phyloP scores from a whole-genome alignment of 225 moss, liverwort and hornwort species.

The Pseudisothecium myosuroides region DNA sequence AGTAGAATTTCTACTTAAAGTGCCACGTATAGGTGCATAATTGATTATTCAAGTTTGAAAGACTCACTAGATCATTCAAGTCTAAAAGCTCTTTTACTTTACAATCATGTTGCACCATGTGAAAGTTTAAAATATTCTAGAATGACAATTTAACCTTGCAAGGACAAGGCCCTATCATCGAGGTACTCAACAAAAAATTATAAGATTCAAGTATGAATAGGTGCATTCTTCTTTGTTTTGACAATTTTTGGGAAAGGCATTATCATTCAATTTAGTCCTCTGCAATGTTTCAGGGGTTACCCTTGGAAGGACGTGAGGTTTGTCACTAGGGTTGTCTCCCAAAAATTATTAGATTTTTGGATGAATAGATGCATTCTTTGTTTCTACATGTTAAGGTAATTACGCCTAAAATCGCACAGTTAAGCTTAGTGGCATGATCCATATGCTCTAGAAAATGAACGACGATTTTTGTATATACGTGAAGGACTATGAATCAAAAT shows the following conservation, averaged over 20 bases:
- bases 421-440: too few species aligned
- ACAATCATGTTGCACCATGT: neutral
- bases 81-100: neutral
- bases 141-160: too few species aligned
- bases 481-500: too few species aligned
- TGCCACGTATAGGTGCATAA: neutral
- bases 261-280: neutral
- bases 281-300: neutral
- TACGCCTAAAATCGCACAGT: too few species aligned
- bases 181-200: neutral
- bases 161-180: too few species aligned
- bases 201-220: neutral
- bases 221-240: neutral
- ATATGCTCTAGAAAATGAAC: too few species aligned
- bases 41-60: too few species aligned
- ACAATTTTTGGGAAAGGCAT: neutral
- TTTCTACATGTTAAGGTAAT: neutral
- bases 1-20: too few species aligned
- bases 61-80: too few species aligned
- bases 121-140: neutral
- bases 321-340: neutral
- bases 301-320: neutral
- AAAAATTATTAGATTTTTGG: neutral
- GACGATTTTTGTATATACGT: too few species aligned
- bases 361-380: neutral